Evolutionary conservation across 352 stramenopile genomes (phyloP), one percentile per base, ranked within the genome.

Genomic region (Pythium aphanidermatum): DNA sequence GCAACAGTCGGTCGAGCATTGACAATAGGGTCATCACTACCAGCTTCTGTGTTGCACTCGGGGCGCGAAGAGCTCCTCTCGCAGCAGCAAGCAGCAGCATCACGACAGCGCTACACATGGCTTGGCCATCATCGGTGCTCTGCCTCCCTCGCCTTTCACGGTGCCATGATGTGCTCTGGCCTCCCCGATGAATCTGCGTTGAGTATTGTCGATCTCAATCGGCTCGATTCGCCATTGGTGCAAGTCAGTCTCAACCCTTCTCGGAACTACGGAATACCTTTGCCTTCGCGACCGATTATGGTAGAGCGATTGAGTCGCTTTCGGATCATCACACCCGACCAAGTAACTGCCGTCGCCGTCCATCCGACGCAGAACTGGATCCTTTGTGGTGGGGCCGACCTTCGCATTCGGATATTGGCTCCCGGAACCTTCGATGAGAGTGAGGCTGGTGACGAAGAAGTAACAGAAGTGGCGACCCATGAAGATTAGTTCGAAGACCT

Each of bases 191-290:
- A 59, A 5, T 35, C 31, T 9, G 63, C 48, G 36, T 50, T 86
- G 12, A 77, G 68, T 25, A 42, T 83, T 36, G 68, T 86, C 13
- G 69, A 80, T 44, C 44, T 86, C 24, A 39, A 73, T 20, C 71
- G 74, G 34, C 38, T 82, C 25, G 33, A 50, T 38, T 21, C 38
- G 2, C 14, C n/a, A n/a, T 20, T 11, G 2, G 21, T 20, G 9
- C 17, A 10, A 25, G 24, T n/a, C n/a, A n/a, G n/a, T n/a, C n/a
- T n/a, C n/a, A n/a, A n/a, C n/a, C n/a, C n/a, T n/a, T n/a, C n/a
- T n/a, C n/a, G n/a, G n/a, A n/a, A n/a, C n/a, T n/a, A n/a, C n/a
- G n/a, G n/a, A n/a, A n/a, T n/a, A n/a, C n/a, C n/a, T n/a, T n/a
- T n/a, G n/a, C n/a, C n/a, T n/a, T n/a, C n/a, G n/a, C 20, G 21